phyloP scores from a whole-genome alignment of 768 basidiomycete species.

The Suillus discolor region DNA sequence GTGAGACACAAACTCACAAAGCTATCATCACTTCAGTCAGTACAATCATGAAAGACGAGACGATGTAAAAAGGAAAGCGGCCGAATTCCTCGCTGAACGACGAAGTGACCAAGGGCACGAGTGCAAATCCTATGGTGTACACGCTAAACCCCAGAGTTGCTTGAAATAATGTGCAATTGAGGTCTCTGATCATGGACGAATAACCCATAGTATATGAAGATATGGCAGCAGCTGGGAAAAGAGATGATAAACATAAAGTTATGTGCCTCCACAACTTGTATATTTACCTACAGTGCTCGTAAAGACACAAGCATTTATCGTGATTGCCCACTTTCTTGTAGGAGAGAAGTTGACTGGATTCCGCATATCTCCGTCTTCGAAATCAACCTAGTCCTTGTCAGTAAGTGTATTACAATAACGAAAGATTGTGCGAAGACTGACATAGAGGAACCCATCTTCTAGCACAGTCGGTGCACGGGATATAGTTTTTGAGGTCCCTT shows the following conservation, averaged over 20 bases:
- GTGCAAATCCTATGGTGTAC: constrained; percentile 61
- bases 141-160: constrained; percentile 53
- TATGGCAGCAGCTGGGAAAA: constrained; percentile 45
- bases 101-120: constrained; percentile 66
- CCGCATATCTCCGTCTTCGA: constrained; percentile 37
- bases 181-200: constrained; percentile 52
- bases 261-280: background rate
- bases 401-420: constrained; percentile 4
- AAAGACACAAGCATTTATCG: constrained; percentile 35
- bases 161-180: constrained; percentile 46
- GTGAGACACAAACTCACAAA: constrained; percentile 21
- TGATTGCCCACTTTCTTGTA: constrained; percentile 45
- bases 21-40: constrained; percentile 49
- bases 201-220: constrained; percentile 59
- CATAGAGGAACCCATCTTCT: constrained; percentile 17
- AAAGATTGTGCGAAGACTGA: constrained; percentile 1
- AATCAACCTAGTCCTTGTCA: constrained; percentile 39
- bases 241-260: constrained; percentile 1
- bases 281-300: constrained; percentile 34
- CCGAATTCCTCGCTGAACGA: constrained; percentile 78
- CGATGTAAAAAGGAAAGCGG: constrained; percentile 58
- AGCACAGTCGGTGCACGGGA: background rate
- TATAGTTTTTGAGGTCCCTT: background rate
- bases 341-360: constrained; percentile 43
- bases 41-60: constrained; percentile 50